Evolutionary conservation across 1,284 basidiomycete species (phyloP).

Genomic region (Nidula niveotomentosa): DNA sequence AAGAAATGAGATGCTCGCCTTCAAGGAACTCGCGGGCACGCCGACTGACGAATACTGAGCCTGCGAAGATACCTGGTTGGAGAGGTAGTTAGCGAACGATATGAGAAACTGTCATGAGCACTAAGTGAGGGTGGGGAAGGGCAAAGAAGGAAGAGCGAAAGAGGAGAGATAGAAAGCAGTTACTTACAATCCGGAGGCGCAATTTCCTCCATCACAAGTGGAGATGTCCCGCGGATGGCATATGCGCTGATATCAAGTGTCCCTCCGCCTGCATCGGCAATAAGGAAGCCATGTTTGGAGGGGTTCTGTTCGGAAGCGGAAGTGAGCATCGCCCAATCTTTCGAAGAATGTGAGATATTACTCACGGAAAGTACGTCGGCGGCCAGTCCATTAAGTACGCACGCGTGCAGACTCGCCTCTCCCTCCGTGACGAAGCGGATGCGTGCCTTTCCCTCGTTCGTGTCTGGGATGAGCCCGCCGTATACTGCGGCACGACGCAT

Average conservation of each 20-base stretch:
- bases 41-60: conserved; percentile 78
- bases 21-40: conserved; percentile 67
- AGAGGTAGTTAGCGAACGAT: too few species aligned
- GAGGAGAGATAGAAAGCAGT: too few species aligned
- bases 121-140: too few species aligned
- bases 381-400: conserved; percentile 71
- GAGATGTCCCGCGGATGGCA: conserved; percentile 61
- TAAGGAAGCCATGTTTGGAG: conserved; percentile 71
- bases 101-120: too few species aligned
- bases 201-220: conserved; percentile 76
- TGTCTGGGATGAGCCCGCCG: conserved; percentile 68
- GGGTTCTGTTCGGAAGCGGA: conserved; percentile 43
- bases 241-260: conserved; percentile 80
- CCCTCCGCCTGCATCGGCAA: conserved; percentile 78
- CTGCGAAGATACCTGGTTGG: conserved; percentile 51
- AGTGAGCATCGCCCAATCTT: not conserved
- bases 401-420: conserved; percentile 78
- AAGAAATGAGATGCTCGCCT: conserved; percentile 34
- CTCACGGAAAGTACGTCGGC: conserved; percentile 70
- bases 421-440: conserved; percentile 80
- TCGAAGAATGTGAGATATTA: conserved; percentile 7
- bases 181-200: conserved; percentile 72
- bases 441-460: conserved; percentile 64
- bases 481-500: conserved; percentile 71
- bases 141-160: too few species aligned